These are phyloP conservation scores for Leptomonas seymouri DNA, from an alignment of 208 protist genomes.

Conservation along the genomic window DNA sequence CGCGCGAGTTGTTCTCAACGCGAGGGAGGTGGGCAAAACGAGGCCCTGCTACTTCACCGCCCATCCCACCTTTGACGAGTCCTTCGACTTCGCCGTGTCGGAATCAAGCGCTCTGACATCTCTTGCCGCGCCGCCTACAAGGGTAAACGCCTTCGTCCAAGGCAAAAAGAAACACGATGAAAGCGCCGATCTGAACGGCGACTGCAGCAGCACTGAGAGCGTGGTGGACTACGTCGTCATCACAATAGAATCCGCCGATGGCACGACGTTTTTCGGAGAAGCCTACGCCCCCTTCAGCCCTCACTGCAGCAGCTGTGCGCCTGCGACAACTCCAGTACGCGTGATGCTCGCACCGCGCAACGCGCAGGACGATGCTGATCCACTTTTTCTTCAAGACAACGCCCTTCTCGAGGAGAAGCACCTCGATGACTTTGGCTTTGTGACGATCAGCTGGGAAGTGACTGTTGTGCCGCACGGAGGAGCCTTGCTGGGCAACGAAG, in stretches of 20 bases:
- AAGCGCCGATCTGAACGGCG: neutral
- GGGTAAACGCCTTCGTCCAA: neutral
- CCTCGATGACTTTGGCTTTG: constrained; percentile 85
- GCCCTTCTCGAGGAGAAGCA: constrained; percentile 44
- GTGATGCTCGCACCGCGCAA: constrained; percentile 85
- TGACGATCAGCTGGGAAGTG: constrained; percentile 76
- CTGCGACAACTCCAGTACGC: constrained; percentile 44
- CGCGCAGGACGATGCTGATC: constrained; percentile 54
- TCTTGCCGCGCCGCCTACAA: constrained; percentile 18
- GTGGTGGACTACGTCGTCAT: constrained; percentile 64
- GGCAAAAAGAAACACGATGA: constrained; percentile 7
- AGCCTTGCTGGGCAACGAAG: constrained; percentile 25
- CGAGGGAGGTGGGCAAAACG: constrained; percentile 46
- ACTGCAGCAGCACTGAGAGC: constrained; percentile 3
- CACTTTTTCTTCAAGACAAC: constrained; percentile 62
- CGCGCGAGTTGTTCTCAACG: constrained; percentile 34
- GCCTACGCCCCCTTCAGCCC: constrained; percentile 80
- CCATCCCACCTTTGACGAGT: constrained; percentile 54
- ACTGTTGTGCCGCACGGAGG: constrained; percentile 69
- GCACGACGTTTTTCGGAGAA: constrained; percentile 50
- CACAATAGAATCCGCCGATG: constrained; percentile 52
- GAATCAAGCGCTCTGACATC: constrained; percentile 46
- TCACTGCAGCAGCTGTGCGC: constrained; percentile 49
- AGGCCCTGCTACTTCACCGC: constrained; percentile 56
- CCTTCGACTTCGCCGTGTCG: constrained; percentile 46